These are phyloP conservation scores for Colletotrichum acutatum DNA, from an alignment of 2,329 filamentous ascomycete genomes.

Conservation along the genomic window DNA sequence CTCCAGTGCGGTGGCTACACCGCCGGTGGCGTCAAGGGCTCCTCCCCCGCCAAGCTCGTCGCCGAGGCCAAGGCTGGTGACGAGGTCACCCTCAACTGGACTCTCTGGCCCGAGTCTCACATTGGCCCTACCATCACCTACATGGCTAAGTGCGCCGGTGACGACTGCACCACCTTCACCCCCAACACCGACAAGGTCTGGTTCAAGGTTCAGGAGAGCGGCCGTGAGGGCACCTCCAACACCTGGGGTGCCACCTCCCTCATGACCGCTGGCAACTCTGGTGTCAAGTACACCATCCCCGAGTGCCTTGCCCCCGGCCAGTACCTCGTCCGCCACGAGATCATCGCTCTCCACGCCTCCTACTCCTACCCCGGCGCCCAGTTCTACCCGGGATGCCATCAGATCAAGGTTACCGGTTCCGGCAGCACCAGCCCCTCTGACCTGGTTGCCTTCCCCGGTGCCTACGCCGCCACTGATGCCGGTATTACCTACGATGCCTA, in stretches of 20 bases:
- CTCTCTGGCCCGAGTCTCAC: slow-evolving; percentile 60
- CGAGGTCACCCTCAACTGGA: slow-evolving; percentile 66
- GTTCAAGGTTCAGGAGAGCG: slow-evolving; percentile 65
- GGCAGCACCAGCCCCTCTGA: slow-evolving; percentile 50
- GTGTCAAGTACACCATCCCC: slow-evolving; percentile 60
- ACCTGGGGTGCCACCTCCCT: slow-evolving; percentile 59
- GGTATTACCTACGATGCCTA: slow-evolving; percentile 62
- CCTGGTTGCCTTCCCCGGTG: slow-evolving; percentile 60
- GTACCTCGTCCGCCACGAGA: slow-evolving; percentile 65
- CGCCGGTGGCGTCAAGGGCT: slow-evolving; percentile 59
- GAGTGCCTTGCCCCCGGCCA: slow-evolving; percentile 58
- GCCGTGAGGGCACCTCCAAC: slow-evolving; percentile 59
- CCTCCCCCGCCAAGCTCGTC: slow-evolving; percentile 63
- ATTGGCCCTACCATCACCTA: slow-evolving; percentile 68
- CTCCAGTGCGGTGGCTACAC: slow-evolving; percentile 67
- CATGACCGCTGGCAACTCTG: slow-evolving; percentile 54
- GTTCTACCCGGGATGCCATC: slow-evolving; percentile 65
- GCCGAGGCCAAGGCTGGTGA: slow-evolving; percentile 64
- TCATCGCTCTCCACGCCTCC: slow-evolving; percentile 59
- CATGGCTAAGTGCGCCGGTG: slow-evolving; percentile 67
- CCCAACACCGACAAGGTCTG: slow-evolving; percentile 60
- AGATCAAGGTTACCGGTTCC: slow-evolving; percentile 59
- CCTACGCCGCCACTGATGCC: slow-evolving; percentile 56
- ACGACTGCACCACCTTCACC: slow-evolving; percentile 60
- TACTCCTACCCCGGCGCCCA: slow-evolving; percentile 60